Evolutionary conservation across 169 alveolate species (phyloP).

Genomic region (Plasmodium cynomolgi): DNA sequence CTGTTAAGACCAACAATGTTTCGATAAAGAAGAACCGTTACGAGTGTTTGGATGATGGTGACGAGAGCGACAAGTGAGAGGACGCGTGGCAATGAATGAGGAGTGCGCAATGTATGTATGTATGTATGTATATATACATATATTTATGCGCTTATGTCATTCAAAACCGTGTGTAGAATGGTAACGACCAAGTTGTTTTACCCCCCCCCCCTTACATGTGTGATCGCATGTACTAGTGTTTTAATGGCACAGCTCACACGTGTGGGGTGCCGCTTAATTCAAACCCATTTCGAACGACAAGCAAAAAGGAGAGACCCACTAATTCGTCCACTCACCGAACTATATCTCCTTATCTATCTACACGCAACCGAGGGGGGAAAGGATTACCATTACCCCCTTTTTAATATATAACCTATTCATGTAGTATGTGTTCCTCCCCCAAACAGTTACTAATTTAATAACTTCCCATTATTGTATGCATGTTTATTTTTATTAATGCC

Average conservation of each 20-base stretch:
- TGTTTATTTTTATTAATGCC: neutral
- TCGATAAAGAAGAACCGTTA: slow-evolving; percentile 65
- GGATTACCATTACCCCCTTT: neutral
- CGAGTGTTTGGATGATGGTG: slow-evolving; percentile 69
- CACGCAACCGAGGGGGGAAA: neutral
- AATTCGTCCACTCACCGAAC: neutral
- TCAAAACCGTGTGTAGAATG: neutral
- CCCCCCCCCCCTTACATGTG: neutral
- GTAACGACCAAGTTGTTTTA: neutral
- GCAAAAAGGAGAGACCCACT: neutral
- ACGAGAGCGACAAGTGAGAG: slow-evolving; percentile 63
- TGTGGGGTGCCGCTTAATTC: neutral
- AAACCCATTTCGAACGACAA: neutral
- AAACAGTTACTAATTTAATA: neutral
- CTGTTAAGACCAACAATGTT: slow-evolving; percentile 65
- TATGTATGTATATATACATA: neutral
- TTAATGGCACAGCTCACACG: neutral
- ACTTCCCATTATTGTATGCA: neutral
- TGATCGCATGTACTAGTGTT: neutral
- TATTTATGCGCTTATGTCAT: neutral
- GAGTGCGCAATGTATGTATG: neutral
- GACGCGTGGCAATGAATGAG: neutral
- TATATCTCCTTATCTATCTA: neutral
- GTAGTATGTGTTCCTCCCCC: neutral
- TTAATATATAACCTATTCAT: neutral